Evolutionary conservation across 129 eudicot genomes (phyloP).

Genomic region (Escallonia herrerae): DNA sequence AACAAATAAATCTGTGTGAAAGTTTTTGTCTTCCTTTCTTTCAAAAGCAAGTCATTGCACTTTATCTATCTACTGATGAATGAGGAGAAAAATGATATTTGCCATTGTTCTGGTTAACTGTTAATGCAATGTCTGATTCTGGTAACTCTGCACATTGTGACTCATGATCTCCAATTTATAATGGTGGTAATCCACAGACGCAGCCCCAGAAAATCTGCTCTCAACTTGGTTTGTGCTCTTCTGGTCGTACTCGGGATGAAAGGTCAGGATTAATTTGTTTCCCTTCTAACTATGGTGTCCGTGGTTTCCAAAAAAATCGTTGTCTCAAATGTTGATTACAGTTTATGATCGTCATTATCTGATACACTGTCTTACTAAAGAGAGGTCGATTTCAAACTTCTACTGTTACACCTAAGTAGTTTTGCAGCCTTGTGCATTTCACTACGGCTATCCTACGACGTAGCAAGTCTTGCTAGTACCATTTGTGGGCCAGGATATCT

Average conservation of each 20-base stretch:
- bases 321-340: neutral
- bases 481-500: neutral
- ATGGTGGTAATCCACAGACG: slow-evolving; percentile 37
- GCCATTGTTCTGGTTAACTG: neutral
- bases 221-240: slow-evolving; percentile 67
- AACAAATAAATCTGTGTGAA: no score
- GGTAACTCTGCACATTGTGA: neutral
- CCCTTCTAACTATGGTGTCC: neutral
- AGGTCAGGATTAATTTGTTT: slow-evolving; percentile 43
- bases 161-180: slow-evolving; percentile 5
- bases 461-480: no score
- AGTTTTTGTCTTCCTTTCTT: neutral
- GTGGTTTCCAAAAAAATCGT: neutral
- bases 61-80: neutral
- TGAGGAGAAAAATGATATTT: neutral
- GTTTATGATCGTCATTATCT: no score
- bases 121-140: neutral
- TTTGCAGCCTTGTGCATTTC: no score
- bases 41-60: neutral
- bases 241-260: slow-evolving; percentile 51
- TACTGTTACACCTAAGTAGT: neutral
- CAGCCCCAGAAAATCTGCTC: slow-evolving; percentile 78
- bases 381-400: no score
- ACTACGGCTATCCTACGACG: no score
- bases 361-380: no score